Percentiles rank a stretch among this genome's conserved stretches.
Conservation (phyloP, 192 early-diverging fungal species). For the Oehlia diaphana region DNA sequence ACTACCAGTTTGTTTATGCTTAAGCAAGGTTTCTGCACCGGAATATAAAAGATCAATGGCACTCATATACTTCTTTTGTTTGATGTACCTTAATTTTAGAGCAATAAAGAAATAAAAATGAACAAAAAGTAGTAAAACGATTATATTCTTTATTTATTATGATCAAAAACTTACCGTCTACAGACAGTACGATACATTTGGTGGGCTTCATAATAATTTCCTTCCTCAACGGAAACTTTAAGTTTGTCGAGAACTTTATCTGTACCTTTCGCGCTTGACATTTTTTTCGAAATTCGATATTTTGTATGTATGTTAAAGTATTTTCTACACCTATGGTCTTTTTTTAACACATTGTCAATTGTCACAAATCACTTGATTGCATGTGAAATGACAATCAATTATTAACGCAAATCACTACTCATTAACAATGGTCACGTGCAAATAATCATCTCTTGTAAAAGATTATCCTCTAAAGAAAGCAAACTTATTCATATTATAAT, state of each 20-base stretch:
- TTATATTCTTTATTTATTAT: too few relatives aligned
- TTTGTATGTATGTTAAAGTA: neutral
- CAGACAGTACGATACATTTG: conserved; percentile 96
- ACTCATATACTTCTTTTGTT: conserved; percentile 76
- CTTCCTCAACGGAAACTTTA: conserved; percentile 61
- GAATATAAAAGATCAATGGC: conserved; percentile 79
- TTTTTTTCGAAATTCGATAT: neutral
- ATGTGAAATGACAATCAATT: too few relatives aligned
- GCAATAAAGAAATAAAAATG: neutral
- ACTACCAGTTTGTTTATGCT: conserved; percentile 78
- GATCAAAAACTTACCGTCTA: conserved; percentile 57
- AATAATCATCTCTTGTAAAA: too few relatives aligned
- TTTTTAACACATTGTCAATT: too few relatives aligned
- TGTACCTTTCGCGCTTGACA: conserved; percentile 49
- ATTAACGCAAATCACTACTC: too few relatives aligned
- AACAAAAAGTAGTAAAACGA: neutral
- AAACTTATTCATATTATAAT: too few relatives aligned
- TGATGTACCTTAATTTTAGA: conserved; percentile 65
- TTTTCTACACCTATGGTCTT: too few relatives aligned
- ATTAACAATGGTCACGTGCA: too few relatives aligned
- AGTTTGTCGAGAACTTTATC: conserved; percentile 69
- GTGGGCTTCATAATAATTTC: conserved; percentile 96
- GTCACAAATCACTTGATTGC: too few relatives aligned
- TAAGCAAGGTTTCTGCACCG: conserved; percentile 74
- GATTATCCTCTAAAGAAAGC: too few relatives aligned